Base-by-base conservation (phyloP, 805 yeast genomes). In the Saccharomycopsis guyanensis region DNA sequence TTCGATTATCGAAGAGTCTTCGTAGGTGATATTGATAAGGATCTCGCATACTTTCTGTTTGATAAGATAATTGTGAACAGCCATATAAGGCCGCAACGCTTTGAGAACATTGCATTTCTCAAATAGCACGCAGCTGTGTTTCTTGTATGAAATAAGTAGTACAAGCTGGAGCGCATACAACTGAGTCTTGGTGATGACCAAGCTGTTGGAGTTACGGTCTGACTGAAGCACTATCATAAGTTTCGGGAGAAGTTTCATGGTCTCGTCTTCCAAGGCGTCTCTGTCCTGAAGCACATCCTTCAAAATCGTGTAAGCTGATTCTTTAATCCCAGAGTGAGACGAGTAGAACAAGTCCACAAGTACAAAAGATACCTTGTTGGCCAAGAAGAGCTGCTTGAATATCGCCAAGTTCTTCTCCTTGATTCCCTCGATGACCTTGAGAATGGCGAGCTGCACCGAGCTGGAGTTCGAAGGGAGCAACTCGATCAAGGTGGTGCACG, bases 391-490 rank as follows among this genome's bases (percentile, higher is more conserved):
- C 40, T 49, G 24, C 24, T 39, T 20, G 34, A 49, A 49, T 15
- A 31, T 42, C n/a, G n/a, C 18, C 13, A 13, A 15, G 25, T 46
- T 46, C 12, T 42, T 36, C 20, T 49, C 32, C 24, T 39, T 39
- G 10, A 49, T 40, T 13, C 42, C 43, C 7, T 32, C 34, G 3
- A 49, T 23, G 23, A 43, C 20, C 19, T 23, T 34, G 13, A 49
- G 38, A 13, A 46, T 49, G 10, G 47, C 34, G 10, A 49, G 22
- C 40, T 49, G 50, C 6, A 49, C 53, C n/a, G 41, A 16, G 18
- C n/a, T 43, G 4, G 53, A 49, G 39, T 49, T 49, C 13, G 47
- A 43, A 1, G 53, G 53, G 13, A 49, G 27, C 12, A 49, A 45
- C n/a, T 46, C 41, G 15, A 49, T 39, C 3, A 49, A 24, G 4